Base-by-base conservation (phyloP, 805 yeast species). In the Hemisphaericaspora nanyangensis region DNA sequence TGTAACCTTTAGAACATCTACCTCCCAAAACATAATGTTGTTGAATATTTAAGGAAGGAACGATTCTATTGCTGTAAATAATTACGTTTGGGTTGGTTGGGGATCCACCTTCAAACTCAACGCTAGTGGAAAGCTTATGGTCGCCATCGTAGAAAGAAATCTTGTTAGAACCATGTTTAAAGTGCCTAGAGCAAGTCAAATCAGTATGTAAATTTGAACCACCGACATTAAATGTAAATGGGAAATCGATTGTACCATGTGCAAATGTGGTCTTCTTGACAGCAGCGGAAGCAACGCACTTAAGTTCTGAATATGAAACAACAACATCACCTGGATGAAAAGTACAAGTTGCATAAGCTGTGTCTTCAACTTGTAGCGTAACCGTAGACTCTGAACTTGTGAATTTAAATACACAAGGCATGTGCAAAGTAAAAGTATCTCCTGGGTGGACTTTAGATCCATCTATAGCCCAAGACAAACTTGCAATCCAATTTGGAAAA, bases 371-470 rank as follows among this genome's bases (percentile, higher is more conserved):
- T 11, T 4, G 17, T 20, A 53, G 46, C 25, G 36, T 34, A 7
- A 58, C 38, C 3, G 41, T 18, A 12, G 40, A 7, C n/a, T 40
- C 22, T 5, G 40, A 13, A 4, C 50, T 32, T 2, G 51, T 49
- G 35, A 56, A 51, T 30, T 50, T 52, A 37, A 45, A 57, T 10
- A 52, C 60, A 44, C 60, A 50, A 3, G 63, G 63, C 45, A 60
- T 35, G 17, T 38, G 31, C 32, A 60, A 50, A 10, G 48, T 39
- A 28, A 60, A 60, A 5, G 60, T 56, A 39, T 60, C 65, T 25
- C 60, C 61, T 0, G 63, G 29, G 0, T 16, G n/a, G 2, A 45
- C 47, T 5, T 37, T 31, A 7, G 38, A 3, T 15, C 54, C 51
- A 7, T 37, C 25, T 12, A 59, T 43, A 6, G 24, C 10, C 64